phyloP scores from a whole-genome alignment of 2,329 filamentous ascomycete species.

The Colletotrichum sublineola region DNA sequence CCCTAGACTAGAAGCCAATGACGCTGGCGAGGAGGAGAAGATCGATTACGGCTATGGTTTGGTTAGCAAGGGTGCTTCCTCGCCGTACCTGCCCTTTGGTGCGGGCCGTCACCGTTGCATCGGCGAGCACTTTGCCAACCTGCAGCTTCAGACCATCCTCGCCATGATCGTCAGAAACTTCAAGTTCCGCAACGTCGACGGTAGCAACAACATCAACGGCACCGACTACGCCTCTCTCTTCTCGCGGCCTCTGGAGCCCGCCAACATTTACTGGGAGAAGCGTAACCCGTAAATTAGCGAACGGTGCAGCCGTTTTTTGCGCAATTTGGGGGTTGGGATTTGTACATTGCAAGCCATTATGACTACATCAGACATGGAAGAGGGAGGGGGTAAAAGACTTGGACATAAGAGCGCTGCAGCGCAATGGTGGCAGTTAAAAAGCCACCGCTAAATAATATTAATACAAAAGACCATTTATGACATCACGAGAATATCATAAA shows the following conservation, averaged over 20 bases:
- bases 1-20: conserved; percentile 59
- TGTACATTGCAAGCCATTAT: conserved; percentile 37
- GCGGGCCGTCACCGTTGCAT: conserved; percentile 95
- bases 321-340: conserved; percentile 3
- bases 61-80: conserved; percentile 89
- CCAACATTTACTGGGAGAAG: conserved; percentile 81
- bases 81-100: conserved; percentile 94
- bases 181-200: conserved; percentile 82
- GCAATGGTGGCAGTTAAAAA: conserved; percentile 19
- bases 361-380: conserved; percentile 28
- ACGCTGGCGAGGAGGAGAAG: conserved; percentile 74
- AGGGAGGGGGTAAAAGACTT: conserved; percentile 21
- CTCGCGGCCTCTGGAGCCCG: conserved; percentile 78
- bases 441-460: conserved; percentile 36
- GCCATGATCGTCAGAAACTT: conserved; percentile 82
- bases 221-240: conserved; percentile 80
- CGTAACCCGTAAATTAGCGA: conserved; percentile 57
- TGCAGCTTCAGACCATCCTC: conserved; percentile 89
- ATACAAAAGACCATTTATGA: conserved; percentile 41
- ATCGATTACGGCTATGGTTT: conserved; percentile 95
- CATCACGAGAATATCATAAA: conserved; percentile 15
- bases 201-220: conserved; percentile 75
- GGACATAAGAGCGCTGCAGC: conserved; percentile 37
- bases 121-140: conserved; percentile 95
- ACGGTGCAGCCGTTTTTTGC: neutral